Base-by-base conservation (phyloP, 805 yeast species). In the Candida bentonensis region DNA sequence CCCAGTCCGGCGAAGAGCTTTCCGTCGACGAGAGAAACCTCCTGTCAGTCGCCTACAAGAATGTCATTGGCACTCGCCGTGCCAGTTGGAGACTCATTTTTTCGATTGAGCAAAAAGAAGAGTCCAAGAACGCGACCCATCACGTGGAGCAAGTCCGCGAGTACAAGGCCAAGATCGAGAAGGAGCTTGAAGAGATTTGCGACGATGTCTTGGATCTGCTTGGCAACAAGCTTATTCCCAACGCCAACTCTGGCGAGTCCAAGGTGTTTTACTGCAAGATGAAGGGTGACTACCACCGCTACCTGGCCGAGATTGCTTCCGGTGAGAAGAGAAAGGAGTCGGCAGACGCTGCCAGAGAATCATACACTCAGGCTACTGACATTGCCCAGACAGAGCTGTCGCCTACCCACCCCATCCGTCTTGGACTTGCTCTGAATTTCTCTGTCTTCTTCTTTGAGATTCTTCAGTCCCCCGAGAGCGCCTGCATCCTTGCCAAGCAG, bases 201-300 rank as follows among this genome's bases (percentile, higher is more conserved):
- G 94, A 86, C 61, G 96, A 88, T 65, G 88, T 92, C 60, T 72
- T 92, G 60, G 71, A 79, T 36, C 95, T 89, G 50, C 76, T 92
- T 63, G 79, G 86, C 53, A 74, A 83, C 59, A 94, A 87, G 67
- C 79, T 89, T 67, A 86, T 89, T 60, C 88, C 96, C 55, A 74
- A 89, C 51, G 96, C 97, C 51, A 85, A 82, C 64, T 78, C 95
- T 53, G 96, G 96, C 60, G 98, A 92, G 71, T 87, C 96, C 43
- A 87, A 89, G 75, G 97, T 89, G 46, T 89, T 89, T 69, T 89
- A 89, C 76, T 87, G 85, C 73, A 89, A 89, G 78, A 89, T 89
- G 97, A 89, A 89, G 74, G 98, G 97, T 75, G 98, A 89, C 68
- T 89, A 89, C 75, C 95, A 88, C 74, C 95, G 98, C 74, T 89